Evolutionary conservation across 768 basidiomycete species (phyloP).

Genomic region (Suillus bovinus): DNA sequence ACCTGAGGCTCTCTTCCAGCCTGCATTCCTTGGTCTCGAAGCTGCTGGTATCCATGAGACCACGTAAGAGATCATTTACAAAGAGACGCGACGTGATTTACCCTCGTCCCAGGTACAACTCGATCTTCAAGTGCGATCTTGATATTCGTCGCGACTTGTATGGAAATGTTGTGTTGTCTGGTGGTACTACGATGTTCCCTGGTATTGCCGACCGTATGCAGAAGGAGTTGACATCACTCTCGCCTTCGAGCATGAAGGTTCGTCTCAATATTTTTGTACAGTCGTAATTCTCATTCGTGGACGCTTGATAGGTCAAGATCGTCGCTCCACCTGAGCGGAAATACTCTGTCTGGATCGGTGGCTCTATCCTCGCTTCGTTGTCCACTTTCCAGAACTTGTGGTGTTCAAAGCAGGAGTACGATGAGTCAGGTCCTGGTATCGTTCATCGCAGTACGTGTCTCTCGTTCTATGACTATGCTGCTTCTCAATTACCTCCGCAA

Average conservation of each 20-base stretch:
- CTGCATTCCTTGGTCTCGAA: constrained; percentile 66
- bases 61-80: constrained; percentile 37
- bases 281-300: constrained; percentile 6
- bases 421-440: constrained; percentile 79
- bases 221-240: constrained; percentile 83
- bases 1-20: constrained; percentile 60
- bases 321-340: constrained; percentile 93
- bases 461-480: neutral
- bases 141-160: constrained; percentile 47
- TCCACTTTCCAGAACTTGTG: constrained; percentile 97
- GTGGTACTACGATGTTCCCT: constrained; percentile 95
- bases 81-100: neutral
- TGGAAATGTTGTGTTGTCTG: constrained; percentile 50
- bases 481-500: constrained; percentile 4
- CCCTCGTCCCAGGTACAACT: constrained; percentile 46
- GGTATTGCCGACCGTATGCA: constrained; percentile 97
- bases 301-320: constrained; percentile 68
- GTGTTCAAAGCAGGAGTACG: constrained; percentile 93
- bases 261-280: constrained; percentile 15
- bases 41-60: constrained; percentile 82
- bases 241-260: constrained; percentile 85
- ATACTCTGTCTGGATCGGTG: constrained; percentile 96
- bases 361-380: constrained; percentile 83
- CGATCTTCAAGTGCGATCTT: constrained; percentile 68
- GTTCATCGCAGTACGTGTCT: constrained; percentile 69